Base-by-base conservation (phyloP, 2,329 filamentous ascomycete genomes). In the Exophiala sideris region DNA sequence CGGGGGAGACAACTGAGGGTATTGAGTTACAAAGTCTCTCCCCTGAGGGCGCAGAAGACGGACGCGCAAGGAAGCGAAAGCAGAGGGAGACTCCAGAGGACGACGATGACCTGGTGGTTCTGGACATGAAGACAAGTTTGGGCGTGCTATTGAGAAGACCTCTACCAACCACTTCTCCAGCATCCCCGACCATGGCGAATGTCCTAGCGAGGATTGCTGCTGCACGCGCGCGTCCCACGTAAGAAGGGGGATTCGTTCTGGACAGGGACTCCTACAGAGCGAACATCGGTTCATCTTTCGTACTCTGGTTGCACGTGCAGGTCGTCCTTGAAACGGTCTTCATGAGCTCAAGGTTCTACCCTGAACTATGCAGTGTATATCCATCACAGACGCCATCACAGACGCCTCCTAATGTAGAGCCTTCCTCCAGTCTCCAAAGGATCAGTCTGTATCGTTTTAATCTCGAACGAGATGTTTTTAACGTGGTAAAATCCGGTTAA, bases 11-110 rank as follows among this genome's bases (percentile, higher is more conserved):
- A 14, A 49, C 56, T 29, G 52, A 57, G 4, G 57, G 57, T 35
- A 58, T 62, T 36, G 59, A 62, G 44, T 33, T 62, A 42, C 57
- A 60, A 41, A 59, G 45, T 45, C 42, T 60, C 4, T 40, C 60
- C 29, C 59, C 59, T 16, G 48, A 55, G 8, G 32, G 53, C 8
- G 33, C 40, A 1, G 40, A 32, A 14, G 35, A 39, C 34, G 29
- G 50, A 10, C 38, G 16, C n/a, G 3, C 38, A 11, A 29, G 45
- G 12, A 41, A 52, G 36, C 29, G 9, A 10, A 46, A 50, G 32
- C 20, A 11, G n/a, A 32, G 5, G 7, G 50, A 52, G 39, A 24
- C 33, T 14, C 16, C 16, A 16, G 40, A 44, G 14, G 20, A 46
- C 51, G 57, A 57, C 12, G 54, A 55, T 24, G 57, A 60, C 29